Conservation (phyloP, 2,329 filamentous ascomycete genomes). For the Talaromyces sp. region DNA sequence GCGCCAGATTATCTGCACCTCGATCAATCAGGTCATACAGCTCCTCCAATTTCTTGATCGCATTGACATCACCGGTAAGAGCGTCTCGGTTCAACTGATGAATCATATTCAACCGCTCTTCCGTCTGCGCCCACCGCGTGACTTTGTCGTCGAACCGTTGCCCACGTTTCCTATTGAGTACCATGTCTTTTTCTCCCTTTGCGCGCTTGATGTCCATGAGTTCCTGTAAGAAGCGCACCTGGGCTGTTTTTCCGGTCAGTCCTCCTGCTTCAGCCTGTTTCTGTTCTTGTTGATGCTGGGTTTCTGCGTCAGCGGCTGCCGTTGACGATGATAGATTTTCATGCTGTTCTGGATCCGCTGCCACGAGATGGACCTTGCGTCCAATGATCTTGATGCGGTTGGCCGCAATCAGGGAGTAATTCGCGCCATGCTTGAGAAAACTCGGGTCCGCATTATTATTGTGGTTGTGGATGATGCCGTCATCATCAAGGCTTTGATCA, state of each 20-base stretch:
- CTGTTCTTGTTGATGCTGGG: slow-evolving; percentile 1
- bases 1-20: neutral
- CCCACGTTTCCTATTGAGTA: slow-evolving; percentile 44
- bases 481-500: neutral
- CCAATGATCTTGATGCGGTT: slow-evolving; percentile 66
- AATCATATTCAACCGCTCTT: slow-evolving; percentile 31
- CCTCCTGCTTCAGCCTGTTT: neutral
- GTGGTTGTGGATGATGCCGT: slow-evolving; percentile 13
- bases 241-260: slow-evolving; percentile 18
- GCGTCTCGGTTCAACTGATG: slow-evolving; percentile 31
- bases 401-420: slow-evolving; percentile 67
- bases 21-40: slow-evolving; percentile 27
- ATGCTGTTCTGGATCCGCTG: slow-evolving; percentile 13
- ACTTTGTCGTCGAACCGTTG: slow-evolving; percentile 27
- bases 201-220: slow-evolving; percentile 60
- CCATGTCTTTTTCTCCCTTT: slow-evolving; percentile 60
- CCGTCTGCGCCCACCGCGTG: slow-evolving; percentile 32
- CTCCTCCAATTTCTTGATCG: slow-evolving; percentile 30
- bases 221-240: slow-evolving; percentile 57
- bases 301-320: neutral
- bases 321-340: neutral
- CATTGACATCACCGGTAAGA: slow-evolving; percentile 30
- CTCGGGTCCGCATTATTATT: slow-evolving; percentile 40
- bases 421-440: slow-evolving; percentile 35
- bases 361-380: slow-evolving; percentile 55